Base-by-base conservation (phyloP, 2,329 filamentous ascomycete genomes). In the Pseudogymnoascus sp. region DNA sequence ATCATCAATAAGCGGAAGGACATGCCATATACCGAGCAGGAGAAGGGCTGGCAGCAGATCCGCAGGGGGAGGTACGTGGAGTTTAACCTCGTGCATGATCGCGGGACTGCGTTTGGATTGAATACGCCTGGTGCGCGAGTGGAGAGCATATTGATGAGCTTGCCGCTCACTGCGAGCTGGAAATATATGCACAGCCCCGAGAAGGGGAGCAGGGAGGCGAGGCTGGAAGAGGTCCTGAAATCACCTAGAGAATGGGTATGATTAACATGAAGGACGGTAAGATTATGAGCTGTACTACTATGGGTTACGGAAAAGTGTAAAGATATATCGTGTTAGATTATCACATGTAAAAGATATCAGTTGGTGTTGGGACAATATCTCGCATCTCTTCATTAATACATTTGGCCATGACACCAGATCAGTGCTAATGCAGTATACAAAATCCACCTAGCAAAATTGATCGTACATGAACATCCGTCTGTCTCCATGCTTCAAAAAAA, bases 1-100 rank as follows among this genome's bases (percentile, higher is more conserved):
- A 96, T 99, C 68, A 82, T 99, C 64, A 84, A 92, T 73, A 88
- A 83, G 74, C 82, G 95, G 69, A 97, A 96, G 80, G 89, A 96
- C 71, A 92, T 97, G 91, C 87, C 90, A 0, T 99, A 86, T 71
- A 93, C 86, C 0, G 88, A 89, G 59, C 82, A 87, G 69, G 90
- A 97, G 78, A 97, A 96, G 80, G 86, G 90, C 68, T 99, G 95
- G 95, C 95, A 99, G 79, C 95, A 97, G 79, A 82, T 99, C 66
- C 84, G 95, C 60, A 82, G 95, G 68, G 95, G 95, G n/a, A 84
- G 92, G 71, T 99, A 99, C 74, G 95, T 99, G 66, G 95, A 99
- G 77, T 99, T 99, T 77, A 99, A 99, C 77, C 83, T 99, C 38
- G 91, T 99, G 63, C 93, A 99, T 77, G 95, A 99, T 78, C 86